Base-by-base conservation (phyloP, 1,139 yeast species). In the Kodamaea sp. region DNA sequence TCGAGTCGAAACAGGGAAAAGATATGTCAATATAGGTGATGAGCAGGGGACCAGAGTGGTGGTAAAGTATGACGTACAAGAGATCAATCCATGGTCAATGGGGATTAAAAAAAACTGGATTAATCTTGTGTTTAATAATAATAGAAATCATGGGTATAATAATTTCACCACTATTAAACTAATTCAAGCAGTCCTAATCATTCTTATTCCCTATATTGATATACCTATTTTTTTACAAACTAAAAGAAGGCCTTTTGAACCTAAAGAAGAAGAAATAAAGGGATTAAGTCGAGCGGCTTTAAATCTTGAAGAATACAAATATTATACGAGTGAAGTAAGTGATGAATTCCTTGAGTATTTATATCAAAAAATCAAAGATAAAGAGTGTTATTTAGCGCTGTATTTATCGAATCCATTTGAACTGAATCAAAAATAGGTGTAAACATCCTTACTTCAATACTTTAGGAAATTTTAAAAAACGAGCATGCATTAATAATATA, bases 61-160 rank as follows among this genome's bases (percentile, higher is more conserved):
- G 5, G 64, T 70, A 1, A 50, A 53, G 30, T 64, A 53, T 39
- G 51, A 56, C 31, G 47, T 66, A 7, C 27, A 11, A 9, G 41
- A 42, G 5, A 60, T 59, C 8, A 37, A 39, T 7, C 62, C 64
- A 1, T 70, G 48, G 40, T 47, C 62, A 32, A 53, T 55, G 52
- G 74, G 75, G 0, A 46, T 53, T 31, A 48, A 47, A 29, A 53
- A 47, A 20, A 70, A 70, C 43, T 59, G 68, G 59, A 60, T 68
- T 26, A 66, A 69, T 42, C 47, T 64, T 5, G 56, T 64, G 34
- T 53, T 60, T 32, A 55, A 60, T 36, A 62, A 63, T 3, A 65
- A 65, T 40, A 42, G 58, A 25, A 57, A 55, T 36, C 53, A 50
- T 29, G 58, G 55, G 27, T 32, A 35, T 6, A 24, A 29, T 8